Evolutionary conservation across 352 stramenopile genomes (phyloP), one percentile per base, ranked within the genome.

Genomic region (Globisporangium megalacanthum): DNA sequence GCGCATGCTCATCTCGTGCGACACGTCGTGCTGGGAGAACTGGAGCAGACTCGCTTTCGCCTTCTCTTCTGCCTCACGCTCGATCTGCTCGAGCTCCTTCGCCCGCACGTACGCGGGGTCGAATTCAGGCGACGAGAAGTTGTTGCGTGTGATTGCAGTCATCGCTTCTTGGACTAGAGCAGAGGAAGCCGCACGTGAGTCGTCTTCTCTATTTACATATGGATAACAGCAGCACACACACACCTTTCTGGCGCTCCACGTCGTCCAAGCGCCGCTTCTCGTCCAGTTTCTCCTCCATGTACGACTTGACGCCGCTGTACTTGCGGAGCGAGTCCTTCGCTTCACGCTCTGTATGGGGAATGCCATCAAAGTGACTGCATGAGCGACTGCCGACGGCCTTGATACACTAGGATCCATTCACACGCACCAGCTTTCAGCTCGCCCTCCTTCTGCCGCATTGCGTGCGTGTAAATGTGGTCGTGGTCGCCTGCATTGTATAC

Each of bases 251-350:
- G 25, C 66, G 61, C 47, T 86, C 75, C 14, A 68, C 65, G 35
- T 89, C 72, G 17, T 81, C 72, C 52, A 73, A 44, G 0, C 73
- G 72, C 41, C 76, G 85, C 64, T 82, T 86, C 61, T 86, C 74
- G 10, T 87, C 74, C 0, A 83, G 44, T 29, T 84, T 77, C 54
- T 83, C 76, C 29, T 87, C 79, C 17, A 84, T 72, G 57, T 67
- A 83, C 13, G 72, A 77, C 56, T 87, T 89, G 1, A 70, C 76
- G 10, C 65, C 66, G 9, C 66, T 65, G 53, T 67, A 76, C 31
- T 74, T 74, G 14, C 54, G 50, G 51, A 79, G 50, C 22, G 61
- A 60, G 25, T 72, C 64, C 49, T 81, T 75, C 0, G 70, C 74
- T 5, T 79, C 69, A 25, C 63, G 66, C 51, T 79, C 71, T 17